Conservation (phyloP, 805 yeast species). For the Metschnikowia borealis region DNA sequence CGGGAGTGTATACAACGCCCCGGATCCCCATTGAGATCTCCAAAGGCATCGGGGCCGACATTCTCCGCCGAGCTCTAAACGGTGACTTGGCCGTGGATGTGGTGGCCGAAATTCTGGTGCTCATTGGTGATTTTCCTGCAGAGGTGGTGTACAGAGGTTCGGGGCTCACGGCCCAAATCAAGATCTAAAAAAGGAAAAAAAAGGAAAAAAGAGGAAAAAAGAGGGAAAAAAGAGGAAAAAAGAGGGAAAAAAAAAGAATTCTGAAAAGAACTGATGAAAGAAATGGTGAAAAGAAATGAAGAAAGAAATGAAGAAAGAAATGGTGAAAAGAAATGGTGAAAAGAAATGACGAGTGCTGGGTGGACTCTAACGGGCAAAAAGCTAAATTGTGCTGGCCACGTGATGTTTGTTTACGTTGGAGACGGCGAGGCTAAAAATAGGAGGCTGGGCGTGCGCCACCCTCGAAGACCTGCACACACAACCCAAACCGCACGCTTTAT, state of each 20-base stretch:
- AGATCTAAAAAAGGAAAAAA: constrained; percentile 7
- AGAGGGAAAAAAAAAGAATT: no score
- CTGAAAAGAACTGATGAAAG: no score
- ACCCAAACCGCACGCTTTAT: not conserved
- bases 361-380: no score
- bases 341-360: no score
- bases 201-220: no score
- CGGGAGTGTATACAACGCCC: constrained; percentile 50
- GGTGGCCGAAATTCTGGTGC: constrained; percentile 38
- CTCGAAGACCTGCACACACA: constrained; percentile 6
- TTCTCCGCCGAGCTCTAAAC: constrained; percentile 47
- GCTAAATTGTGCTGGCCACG: not conserved
- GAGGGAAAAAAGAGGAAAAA: no score
- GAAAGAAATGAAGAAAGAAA: no score
- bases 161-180: constrained; percentile 40
- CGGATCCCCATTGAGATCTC: constrained; percentile 47
- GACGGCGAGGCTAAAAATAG: constrained; percentile 4
- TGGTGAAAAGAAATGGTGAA: no score
- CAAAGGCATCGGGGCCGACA: constrained; percentile 45
- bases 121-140: constrained; percentile 37
- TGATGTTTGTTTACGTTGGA: constrained; percentile 11
- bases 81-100: constrained; percentile 48
- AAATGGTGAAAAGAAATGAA: no score
- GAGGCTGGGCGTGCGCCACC: constrained; percentile 3
- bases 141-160: constrained; percentile 45